Base-by-base conservation (phyloP, 345 rosid genomes). In the Aurinia saxatilis region DNA sequence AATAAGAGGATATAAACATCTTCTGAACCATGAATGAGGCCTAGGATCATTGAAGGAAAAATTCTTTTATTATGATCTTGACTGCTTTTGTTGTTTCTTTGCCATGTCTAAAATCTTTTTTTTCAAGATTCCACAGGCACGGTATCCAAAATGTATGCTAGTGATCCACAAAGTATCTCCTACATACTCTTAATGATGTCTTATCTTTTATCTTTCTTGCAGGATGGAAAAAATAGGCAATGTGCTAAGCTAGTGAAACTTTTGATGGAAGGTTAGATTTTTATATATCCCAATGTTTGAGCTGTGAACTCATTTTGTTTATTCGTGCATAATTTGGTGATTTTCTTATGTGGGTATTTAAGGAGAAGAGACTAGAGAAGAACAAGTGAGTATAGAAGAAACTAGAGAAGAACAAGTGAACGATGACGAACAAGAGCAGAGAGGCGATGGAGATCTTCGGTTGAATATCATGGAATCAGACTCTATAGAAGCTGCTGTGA, bases 401-500 rank as follows among this genome's bases (percentile, higher is more conserved):
- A 27, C 6, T 4, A 6, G 6, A 27, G 31, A 27, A 27, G 31
- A 27, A 27, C 7, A 27, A 27, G 31, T 27, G 7, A 27, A 27
- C 4, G 31, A 7, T 4, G 31, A 27, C 1, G 31, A 27, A 27
- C 31, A 27, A 27, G 31, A 5, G 31, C 6, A 27, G 31, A 27
- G 31, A 27, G 55, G 59, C 17, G 78, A 74, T 23, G 67, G 34
- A 59, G 67, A 16, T 36, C 78, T 57, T 19, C 16, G 1, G 25
- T 52, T 77, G 21, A 74, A 85, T 57, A 75, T 84, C 12, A 68
- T 63, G 49, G 54, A 45, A 53, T 72, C 83, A 58, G 79, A 81
- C 59, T 52, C 79, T n/a, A 47, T 70, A 1, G 96, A 85, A 70
- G 83, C 81, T 65, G 82, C 86, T 6, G 51, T 85, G 36, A 25